phyloP scores from a whole-genome alignment of 331 rosid genomes.

The Telfairia occidentalis region DNA sequence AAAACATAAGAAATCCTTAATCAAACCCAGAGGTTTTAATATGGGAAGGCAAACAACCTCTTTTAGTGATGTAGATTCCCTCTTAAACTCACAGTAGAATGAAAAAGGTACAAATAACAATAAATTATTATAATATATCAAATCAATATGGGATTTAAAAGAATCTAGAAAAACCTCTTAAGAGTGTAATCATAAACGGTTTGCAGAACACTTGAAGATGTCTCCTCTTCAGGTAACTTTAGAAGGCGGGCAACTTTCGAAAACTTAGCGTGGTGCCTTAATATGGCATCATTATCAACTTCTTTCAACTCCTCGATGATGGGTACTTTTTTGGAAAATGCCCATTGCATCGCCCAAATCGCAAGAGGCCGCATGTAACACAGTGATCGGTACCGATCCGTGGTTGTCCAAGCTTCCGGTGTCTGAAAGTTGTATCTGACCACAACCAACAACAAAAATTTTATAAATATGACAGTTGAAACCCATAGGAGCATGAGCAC shows the following conservation, averaged over 20 bases:
- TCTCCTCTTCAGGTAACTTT: constrained; percentile 46
- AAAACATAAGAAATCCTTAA: background rate
- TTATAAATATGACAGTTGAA: background rate
- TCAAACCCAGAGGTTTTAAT: background rate
- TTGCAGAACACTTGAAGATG: constrained; percentile 47
- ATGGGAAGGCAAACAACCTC: background rate
- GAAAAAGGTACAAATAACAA: background rate
- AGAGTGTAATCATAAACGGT: constrained; percentile 52
- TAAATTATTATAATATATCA: background rate
- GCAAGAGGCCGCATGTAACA: constrained; percentile 92
- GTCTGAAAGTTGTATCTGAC: constrained; percentile 79
- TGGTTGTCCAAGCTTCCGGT: constrained; percentile 77
- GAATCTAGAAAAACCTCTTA: constrained; percentile 32
- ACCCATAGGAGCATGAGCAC: background rate
- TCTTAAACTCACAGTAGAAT: background rate
- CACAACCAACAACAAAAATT: background rate
- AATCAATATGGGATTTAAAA: background rate
- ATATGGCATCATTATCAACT: constrained; percentile 27
- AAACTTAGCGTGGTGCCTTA: constrained; percentile 43
- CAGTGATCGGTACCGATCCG: constrained; percentile 54
- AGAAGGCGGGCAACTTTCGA: constrained; percentile 61
- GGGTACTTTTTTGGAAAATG: constrained; percentile 39
- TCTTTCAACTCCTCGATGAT: constrained; percentile 26
- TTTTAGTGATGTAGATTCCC: background rate
- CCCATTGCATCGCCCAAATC: constrained; percentile 99